A percentile compares a stretch with the other conserved stretches of the same genome.
These are phyloP conservation scores for Parietichytrium sp. DNA, from an alignment of 108 stramenopile genomes.

Conservation along the genomic window DNA sequence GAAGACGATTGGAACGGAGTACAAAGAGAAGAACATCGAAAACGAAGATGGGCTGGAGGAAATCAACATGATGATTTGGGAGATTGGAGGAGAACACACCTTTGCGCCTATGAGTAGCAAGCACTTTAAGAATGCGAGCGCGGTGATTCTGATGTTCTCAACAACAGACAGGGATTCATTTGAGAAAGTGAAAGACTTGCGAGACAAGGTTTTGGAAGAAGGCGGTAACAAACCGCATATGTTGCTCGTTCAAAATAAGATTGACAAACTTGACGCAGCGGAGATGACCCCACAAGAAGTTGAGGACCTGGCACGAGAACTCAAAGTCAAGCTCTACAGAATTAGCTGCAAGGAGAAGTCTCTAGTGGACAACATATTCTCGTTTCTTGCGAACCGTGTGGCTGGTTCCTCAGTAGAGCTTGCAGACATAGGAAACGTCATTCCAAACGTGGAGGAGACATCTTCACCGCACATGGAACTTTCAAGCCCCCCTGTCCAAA, in stretches of 20 bases:
- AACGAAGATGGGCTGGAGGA: not conserved
- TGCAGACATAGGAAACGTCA: not conserved
- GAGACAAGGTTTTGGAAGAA: not conserved
- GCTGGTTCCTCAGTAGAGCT: not conserved
- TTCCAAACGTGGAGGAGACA: not conserved
- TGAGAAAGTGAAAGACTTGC: not conserved
- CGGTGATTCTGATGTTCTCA: not conserved
- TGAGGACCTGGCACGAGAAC: not conserved
- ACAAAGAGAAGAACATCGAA: not conserved
- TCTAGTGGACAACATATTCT: not conserved
- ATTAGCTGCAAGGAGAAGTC: not conserved
- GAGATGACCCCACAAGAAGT: not conserved
- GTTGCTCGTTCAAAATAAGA: not conserved
- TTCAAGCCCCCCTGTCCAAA: too few relatives aligned
- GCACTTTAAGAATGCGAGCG: conserved; percentile 25
- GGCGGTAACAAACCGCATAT: not conserved
- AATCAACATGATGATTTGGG: conserved; percentile 34
- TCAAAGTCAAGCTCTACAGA: not conserved
- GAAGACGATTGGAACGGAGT: conserved; percentile 17
- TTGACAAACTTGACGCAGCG: not conserved
- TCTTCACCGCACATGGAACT: too few relatives aligned
- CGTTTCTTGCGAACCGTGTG: not conserved
- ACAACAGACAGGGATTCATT: not conserved
- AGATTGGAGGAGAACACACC: not conserved
- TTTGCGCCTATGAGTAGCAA: not conserved